These are phyloP conservation scores for Aspergillus taichungensis DNA, from an alignment of 495 filamentous ascomycete genomes.

Conservation along the genomic window DNA sequence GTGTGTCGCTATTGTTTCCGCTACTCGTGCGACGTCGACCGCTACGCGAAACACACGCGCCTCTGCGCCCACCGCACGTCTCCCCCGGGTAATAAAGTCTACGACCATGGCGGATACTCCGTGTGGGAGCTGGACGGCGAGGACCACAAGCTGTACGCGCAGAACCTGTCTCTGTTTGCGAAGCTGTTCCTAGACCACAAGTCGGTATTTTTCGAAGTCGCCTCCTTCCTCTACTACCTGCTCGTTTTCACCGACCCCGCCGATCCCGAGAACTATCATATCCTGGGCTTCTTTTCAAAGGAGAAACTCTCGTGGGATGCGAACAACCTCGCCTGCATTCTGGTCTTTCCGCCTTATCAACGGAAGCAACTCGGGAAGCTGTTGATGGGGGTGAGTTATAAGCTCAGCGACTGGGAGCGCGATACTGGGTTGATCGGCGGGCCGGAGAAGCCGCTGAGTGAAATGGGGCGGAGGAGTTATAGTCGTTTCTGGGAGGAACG, in stretches of 20 bases:
- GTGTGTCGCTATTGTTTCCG: conserved; percentile 92
- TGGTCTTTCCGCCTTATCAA: conserved; percentile 95
- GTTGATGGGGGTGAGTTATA: conserved; percentile 89
- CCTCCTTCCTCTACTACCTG: conserved; percentile 90
- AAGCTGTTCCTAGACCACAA: conserved; percentile 98
- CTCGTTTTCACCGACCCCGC: conserved; percentile 47
- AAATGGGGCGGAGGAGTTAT: conserved; percentile 73
- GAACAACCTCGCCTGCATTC: conserved; percentile 94
- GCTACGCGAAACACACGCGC: conserved; percentile 45
- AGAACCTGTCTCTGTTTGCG: conserved; percentile 94
- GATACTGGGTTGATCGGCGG: conserved; percentile 65
- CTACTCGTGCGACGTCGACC: conserved; percentile 66
- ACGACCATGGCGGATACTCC: conserved; percentile 47
- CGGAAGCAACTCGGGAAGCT: conserved; percentile 78
- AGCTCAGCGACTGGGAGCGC: conserved; percentile 71
- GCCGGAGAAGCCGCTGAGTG: conserved; percentile 86
- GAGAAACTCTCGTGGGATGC: conserved; percentile 99
- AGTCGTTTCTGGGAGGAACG: conserved; percentile 75
- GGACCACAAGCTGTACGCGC: conserved; percentile 82
- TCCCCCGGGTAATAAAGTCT: conserved; percentile 44
- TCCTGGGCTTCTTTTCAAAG: conserved; percentile 95
- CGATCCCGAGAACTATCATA: conserved; percentile 31
- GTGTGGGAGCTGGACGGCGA: conserved; percentile 94
- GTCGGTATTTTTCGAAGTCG: conserved; percentile 94
- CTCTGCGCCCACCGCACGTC: conserved; percentile 26